phyloP scores from a whole-genome alignment of 163 green algal genomes.

The Prototheca stagnorum region DNA sequence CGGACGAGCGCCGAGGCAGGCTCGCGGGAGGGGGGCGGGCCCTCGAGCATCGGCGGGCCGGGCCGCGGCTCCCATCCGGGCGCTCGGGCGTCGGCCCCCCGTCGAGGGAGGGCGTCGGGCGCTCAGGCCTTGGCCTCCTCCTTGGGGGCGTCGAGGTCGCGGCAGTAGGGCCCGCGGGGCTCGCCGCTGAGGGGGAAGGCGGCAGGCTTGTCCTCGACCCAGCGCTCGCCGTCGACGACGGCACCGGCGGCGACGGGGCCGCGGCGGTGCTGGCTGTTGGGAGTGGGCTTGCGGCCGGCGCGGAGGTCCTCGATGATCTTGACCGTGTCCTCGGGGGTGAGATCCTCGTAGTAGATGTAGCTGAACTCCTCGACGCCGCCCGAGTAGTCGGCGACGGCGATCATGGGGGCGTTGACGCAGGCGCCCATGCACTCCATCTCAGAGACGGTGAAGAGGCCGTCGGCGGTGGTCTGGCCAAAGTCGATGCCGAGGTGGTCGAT shows the following conservation, averaged over 20 bases:
- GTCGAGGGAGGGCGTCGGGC: too few species aligned
- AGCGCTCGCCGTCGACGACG: slow-evolving; percentile 48
- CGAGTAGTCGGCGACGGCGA: slow-evolving; percentile 89
- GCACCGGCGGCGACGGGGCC: slow-evolving; percentile 65
- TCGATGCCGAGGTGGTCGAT: slow-evolving; percentile 70
- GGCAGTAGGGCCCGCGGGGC: slow-evolving; percentile 29
- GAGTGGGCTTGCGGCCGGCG: slow-evolving; percentile 60
- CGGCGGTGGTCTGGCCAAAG: slow-evolving; percentile 73
- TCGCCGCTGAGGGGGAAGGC: slow-evolving; percentile 27
- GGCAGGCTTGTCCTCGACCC: slow-evolving; percentile 32
- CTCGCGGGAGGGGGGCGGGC: too few species aligned
- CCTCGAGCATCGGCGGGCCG: too few species aligned
- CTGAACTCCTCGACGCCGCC: slow-evolving; percentile 81
- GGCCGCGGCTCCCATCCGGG: too few species aligned
- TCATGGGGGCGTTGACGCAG: slow-evolving; percentile 99
- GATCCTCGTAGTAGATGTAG: slow-evolving; percentile 99
- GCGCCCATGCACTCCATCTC: slow-evolving; percentile 99
- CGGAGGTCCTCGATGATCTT: slow-evolving; percentile 67
- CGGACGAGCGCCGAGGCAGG: too few species aligned
- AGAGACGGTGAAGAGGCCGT: slow-evolving; percentile 91
- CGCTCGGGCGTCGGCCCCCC: too few species aligned
- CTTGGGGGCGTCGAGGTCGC: slow-evolving; percentile 22
- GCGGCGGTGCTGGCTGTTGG: slow-evolving; percentile 58
- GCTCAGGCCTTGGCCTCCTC: too few species aligned
- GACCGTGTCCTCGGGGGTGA: slow-evolving; percentile 65